These are phyloP conservation scores for Trichoderma polysporum DNA, from an alignment of 2,329 filamentous ascomycete species.

Conservation along the genomic window DNA sequence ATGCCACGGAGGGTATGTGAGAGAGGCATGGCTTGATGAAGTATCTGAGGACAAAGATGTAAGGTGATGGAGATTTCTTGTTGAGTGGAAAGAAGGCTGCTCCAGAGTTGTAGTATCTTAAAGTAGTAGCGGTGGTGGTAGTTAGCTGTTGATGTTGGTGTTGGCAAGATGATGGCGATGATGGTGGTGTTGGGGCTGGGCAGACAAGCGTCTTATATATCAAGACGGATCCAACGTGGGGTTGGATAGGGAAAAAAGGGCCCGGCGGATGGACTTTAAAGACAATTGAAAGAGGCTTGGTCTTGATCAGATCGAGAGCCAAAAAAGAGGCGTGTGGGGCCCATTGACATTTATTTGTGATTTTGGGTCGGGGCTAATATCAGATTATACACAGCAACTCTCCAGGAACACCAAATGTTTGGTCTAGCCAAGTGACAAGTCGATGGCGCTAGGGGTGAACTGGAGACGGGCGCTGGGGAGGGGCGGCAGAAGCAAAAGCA, in stretches of 20 bases:
- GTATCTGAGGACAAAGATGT: background rate
- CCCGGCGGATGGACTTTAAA: constrained; percentile 1
- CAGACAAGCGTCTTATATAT: constrained; percentile 14
- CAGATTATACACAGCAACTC: constrained; percentile 11
- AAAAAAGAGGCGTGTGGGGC: constrained; percentile 28
- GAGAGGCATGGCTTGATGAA: constrained; percentile 13
- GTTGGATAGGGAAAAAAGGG: constrained; percentile 4
- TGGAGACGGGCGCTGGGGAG: constrained; percentile 13
- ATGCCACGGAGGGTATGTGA: constrained; percentile 6
- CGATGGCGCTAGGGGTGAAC: constrained; percentile 9
- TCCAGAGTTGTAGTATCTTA: background rate
- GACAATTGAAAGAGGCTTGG: constrained; percentile 18
- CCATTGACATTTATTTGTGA: constrained; percentile 37
- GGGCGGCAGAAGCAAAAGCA: constrained; percentile 19
- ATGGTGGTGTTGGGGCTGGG: constrained; percentile 2
- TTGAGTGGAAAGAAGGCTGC: background rate
- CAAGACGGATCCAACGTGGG: constrained; percentile 10
- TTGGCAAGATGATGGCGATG: background rate
- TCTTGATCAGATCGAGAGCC: constrained; percentile 14
- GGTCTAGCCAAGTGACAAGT: constrained; percentile 22
- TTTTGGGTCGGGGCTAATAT: constrained; percentile 28
- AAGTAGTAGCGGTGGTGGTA: background rate
- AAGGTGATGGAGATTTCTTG: background rate
- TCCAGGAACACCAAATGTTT: constrained; percentile 16
- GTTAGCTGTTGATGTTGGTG: background rate